Base-by-base conservation (phyloP, 345 rosid species). In the Syzygium aqueum region DNA sequence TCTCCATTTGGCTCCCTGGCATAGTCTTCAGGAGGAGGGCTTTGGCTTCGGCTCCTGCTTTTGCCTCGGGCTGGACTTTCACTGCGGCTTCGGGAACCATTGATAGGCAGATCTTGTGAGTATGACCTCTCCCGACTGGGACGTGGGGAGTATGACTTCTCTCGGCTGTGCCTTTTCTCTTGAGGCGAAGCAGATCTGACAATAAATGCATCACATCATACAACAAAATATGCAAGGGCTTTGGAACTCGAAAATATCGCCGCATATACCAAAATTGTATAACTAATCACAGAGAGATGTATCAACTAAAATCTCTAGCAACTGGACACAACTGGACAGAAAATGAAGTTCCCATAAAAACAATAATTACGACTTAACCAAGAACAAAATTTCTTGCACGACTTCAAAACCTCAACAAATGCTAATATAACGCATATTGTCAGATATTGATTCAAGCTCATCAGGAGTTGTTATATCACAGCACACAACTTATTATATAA, bases 181-280 rank as follows among this genome's bases (percentile, higher is more conserved):
- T 91, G 92, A 27, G 98, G 99, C 25, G 99, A 94, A 46, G 90
- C 85, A 28, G 99, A 95, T 91, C 99, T 98, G 85, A 30, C 85
- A 28, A 54, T 11, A 73, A 73, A 73, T 67, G 80, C 80, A 37
- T 33, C 25, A 9, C 46, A 33, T 73, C 80, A 73, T 37, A 67
- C 0, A 19, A 73, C 77, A 65, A 65, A 67, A 67, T 30, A 67
- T 17, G 23, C 25, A 67, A 33, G 13, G 40, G 46, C 46, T 67
- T 67, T 30, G 78, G 46, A 67, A 67, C 78, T 67, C 12, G 0
- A 67, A 19, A 73, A 4, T 33, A 33, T 17, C 25, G 19, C 49
- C 12, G 6, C 25, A 17, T n/a, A 19, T 33, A 73, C 80, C 80
- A 73, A 65, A 33, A 9, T 73, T 73, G 33, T 21, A 33, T 11